phyloP scores from a whole-genome alignment of 768 basidiomycete species.

The Naganishia kalamii region DNA sequence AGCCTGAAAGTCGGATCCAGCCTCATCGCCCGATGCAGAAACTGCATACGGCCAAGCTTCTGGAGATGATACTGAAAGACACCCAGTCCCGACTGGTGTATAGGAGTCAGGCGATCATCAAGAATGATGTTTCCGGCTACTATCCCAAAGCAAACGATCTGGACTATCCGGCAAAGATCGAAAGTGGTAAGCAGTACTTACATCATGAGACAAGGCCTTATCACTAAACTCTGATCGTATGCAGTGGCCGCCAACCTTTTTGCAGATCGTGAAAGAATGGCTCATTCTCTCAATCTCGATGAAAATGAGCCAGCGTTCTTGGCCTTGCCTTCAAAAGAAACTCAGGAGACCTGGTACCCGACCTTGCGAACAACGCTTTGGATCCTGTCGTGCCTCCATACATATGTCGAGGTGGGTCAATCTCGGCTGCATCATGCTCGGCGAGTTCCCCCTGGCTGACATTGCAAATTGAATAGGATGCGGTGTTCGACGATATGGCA shows the following conservation, averaged over 20 bases:
- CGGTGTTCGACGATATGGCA: conserved; percentile 92
- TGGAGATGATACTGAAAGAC: conserved; percentile 88
- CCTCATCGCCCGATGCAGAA: conserved; percentile 49
- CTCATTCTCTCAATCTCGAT: conserved; percentile 50
- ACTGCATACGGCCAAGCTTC: conserved; percentile 70
- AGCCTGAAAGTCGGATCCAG: conserved; percentile 14
- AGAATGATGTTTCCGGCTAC: conserved; percentile 80
- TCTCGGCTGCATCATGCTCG: background rate
- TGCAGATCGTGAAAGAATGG: conserved; percentile 20
- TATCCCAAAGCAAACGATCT: conserved; percentile 65
- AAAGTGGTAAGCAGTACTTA: conserved; percentile 50
- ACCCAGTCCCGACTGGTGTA: conserved; percentile 93
- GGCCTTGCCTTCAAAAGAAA: conserved; percentile 62
- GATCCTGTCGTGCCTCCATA: conserved; percentile 81
- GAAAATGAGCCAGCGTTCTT: conserved; percentile 53
- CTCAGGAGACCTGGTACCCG: conserved; percentile 85
- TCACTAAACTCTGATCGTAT: background rate
- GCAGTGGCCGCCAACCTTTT: conserved; percentile 6
- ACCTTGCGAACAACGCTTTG: conserved; percentile 80
- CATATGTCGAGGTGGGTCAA: conserved; percentile 83
- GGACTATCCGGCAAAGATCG: conserved; percentile 75
- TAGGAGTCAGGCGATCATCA: conserved; percentile 86
- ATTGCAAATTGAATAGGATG: conserved; percentile 58
- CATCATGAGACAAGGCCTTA: conserved; percentile 6
- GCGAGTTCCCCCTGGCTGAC: too few relatives aligned